Evolutionary conservation across 352 stramenopile genomes (phyloP).

Genomic region (Discostella stelligera): DNA sequence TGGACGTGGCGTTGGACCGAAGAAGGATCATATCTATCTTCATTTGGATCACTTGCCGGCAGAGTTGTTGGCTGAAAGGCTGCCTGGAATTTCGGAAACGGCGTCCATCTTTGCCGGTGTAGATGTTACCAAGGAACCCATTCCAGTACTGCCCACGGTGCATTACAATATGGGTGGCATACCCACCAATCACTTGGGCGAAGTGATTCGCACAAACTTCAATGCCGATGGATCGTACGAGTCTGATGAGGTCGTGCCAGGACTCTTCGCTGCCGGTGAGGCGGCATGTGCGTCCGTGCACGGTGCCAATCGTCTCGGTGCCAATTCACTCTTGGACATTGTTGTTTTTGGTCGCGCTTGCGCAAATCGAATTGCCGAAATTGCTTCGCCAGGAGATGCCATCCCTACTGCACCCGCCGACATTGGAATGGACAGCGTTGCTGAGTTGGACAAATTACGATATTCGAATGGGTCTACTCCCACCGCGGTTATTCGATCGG

Average conservation of each 20-base stretch:
- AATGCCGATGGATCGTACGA: constrained; percentile 80
- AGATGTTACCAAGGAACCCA: constrained; percentile 97
- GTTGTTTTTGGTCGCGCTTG: constrained; percentile 95
- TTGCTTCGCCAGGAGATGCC: constrained; percentile 88
- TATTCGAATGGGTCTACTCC: constrained; percentile 85
- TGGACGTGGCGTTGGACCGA: constrained; percentile 90
- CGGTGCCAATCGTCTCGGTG: constrained; percentile 91
- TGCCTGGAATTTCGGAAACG: constrained; percentile 94
- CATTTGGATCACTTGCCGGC: constrained; percentile 95
- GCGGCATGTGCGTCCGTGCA: constrained; percentile 93
- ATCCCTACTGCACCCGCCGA: constrained; percentile 85
- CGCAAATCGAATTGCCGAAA: constrained; percentile 91
- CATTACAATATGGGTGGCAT: constrained; percentile 99
- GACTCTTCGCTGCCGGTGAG: constrained; percentile 94
- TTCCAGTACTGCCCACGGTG: constrained; percentile 94
- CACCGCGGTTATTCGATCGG: constrained; percentile 85
- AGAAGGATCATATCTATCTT: constrained; percentile 94
- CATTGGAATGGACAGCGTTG: constrained; percentile 86
- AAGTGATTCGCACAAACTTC: constrained; percentile 88
- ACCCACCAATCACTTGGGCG: constrained; percentile 92
- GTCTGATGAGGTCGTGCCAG: constrained; percentile 89
- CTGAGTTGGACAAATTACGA: constrained; percentile 88
- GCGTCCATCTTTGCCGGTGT: constrained; percentile 96
- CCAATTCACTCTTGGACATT: constrained; percentile 95
- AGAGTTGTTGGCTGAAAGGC: constrained; percentile 89